phyloP scores from a whole-genome alignment of 208 protist species.

The Porcisia hertigi region DNA sequence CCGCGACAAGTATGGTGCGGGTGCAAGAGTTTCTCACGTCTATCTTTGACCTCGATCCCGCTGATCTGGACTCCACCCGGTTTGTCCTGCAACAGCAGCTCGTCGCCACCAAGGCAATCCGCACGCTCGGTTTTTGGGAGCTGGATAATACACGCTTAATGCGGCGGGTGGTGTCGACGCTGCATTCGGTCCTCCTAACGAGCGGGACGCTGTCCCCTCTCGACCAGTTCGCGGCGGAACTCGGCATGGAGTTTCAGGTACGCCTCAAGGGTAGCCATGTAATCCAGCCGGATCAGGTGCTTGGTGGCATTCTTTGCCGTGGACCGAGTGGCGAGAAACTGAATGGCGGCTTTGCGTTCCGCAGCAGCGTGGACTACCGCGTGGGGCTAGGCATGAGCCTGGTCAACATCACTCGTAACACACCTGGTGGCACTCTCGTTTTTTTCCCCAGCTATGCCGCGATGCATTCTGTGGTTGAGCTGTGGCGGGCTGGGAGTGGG shows the following conservation, averaged over 20 bases:
- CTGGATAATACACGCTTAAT: constrained; percentile 87
- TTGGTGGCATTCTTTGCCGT: constrained; percentile 60
- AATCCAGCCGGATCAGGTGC: constrained; percentile 78
- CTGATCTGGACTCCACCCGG: constrained; percentile 36
- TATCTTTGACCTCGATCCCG: constrained; percentile 52
- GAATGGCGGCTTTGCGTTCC: constrained; percentile 84
- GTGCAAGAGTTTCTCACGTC: constrained; percentile 77
- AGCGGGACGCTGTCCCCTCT: constrained; percentile 97
- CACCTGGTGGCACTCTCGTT: constrained; percentile 95
- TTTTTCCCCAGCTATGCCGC: constrained; percentile 97
- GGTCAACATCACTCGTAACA: constrained; percentile 85
- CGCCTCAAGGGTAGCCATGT: constrained; percentile 92
- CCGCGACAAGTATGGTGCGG: constrained; percentile 53
- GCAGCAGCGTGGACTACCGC: constrained; percentile 78
- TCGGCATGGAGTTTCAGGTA: constrained; percentile 84
- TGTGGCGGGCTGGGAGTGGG: constrained; percentile 69
- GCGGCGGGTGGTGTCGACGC: constrained; percentile 40
- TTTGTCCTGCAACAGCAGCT: constrained; percentile 69
- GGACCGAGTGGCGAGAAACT: constrained; percentile 76
- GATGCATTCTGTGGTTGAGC: constrained; percentile 66
- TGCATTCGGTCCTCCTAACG: constrained; percentile 91
- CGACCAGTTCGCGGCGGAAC: constrained; percentile 91
- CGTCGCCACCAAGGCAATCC: constrained; percentile 12
- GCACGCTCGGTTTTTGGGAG: constrained; percentile 92
- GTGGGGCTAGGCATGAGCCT: constrained; percentile 80